A percentile compares a stretch with the other conserved stretches of the same genome.
phyloP scores from a whole-genome alignment of 345 rosid genomes.

The Gossypium stocksii region DNA sequence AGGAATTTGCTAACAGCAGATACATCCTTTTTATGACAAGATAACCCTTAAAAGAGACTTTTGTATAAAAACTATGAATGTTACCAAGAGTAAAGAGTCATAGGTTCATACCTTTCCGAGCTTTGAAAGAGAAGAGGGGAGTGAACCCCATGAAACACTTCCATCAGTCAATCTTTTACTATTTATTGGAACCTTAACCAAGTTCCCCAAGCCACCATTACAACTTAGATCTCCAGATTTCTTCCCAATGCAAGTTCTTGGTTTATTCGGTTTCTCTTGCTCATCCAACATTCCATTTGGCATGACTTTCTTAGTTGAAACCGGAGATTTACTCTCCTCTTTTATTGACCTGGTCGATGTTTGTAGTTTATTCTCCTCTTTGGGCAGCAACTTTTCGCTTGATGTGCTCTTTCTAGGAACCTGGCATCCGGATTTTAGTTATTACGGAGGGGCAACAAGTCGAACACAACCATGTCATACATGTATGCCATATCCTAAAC shows the following conservation, averaged over 20 bases:
- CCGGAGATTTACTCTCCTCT: constrained; percentile 50
- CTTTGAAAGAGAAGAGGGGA: constrained; percentile 76
- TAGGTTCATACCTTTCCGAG: constrained; percentile 72
- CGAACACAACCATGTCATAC: background rate
- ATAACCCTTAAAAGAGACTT: background rate
- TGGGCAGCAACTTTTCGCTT: constrained; percentile 49
- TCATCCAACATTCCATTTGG: constrained; percentile 49
- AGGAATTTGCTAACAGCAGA: constrained; percentile 5
- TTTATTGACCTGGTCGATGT: constrained; percentile 43
- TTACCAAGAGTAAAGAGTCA: constrained; percentile 19
- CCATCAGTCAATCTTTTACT: constrained; percentile 62
- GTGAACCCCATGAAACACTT: constrained; percentile 66
- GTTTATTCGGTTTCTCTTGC: constrained; percentile 47
- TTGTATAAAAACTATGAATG: background rate
- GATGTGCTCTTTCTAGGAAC: constrained; percentile 75
- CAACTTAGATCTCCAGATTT: constrained; percentile 43
- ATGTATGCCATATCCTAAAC: background rate
- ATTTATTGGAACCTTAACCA: constrained; percentile 71
- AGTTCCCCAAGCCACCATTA: constrained; percentile 61
- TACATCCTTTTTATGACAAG: background rate
- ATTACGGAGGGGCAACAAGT: background rate
- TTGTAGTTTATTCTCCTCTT: constrained; percentile 56
- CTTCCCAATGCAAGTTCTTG: constrained; percentile 40
- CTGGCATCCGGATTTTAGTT: constrained; percentile 36
- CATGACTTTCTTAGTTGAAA: constrained; percentile 43